Evolutionary conservation across 306 rosid species (phyloP).

Genomic region (Crataegus laevigata): DNA sequence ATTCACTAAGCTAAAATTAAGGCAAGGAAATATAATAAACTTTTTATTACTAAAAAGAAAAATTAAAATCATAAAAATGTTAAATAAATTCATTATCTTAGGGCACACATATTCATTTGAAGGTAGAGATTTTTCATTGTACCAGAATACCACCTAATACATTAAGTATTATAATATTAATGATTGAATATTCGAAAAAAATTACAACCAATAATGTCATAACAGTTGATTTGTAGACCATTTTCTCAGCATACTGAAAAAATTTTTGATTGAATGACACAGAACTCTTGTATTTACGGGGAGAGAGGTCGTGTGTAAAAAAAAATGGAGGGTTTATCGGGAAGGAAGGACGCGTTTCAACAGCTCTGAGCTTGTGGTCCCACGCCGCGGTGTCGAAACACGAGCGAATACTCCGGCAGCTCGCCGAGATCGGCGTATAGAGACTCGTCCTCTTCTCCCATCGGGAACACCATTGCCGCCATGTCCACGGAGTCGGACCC

Average conservation of each 20-base stretch:
- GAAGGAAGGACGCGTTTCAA: slow-evolving; percentile 29
- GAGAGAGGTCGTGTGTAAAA: background rate
- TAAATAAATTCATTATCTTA: slow-evolving; percentile 14
- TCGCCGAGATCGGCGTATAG: slow-evolving; percentile 88
- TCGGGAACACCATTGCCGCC: slow-evolving; percentile 50
- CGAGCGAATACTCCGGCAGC: slow-evolving; percentile 75
- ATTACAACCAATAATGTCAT: too few relatives aligned
- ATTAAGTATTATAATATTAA: too few relatives aligned
- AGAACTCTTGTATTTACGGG: slow-evolving; percentile 10
- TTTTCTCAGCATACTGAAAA: too few relatives aligned
- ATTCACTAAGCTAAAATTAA: slow-evolving; percentile 10
- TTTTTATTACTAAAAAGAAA: slow-evolving; percentile 1
- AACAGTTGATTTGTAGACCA: too few relatives aligned
- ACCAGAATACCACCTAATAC: too few relatives aligned
- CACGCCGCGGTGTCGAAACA: slow-evolving; percentile 53
- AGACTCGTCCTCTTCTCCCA: slow-evolving; percentile 83
- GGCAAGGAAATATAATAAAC: background rate
- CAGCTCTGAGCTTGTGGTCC: slow-evolving; percentile 45
- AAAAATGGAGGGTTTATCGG: background rate
- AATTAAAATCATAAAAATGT: background rate
- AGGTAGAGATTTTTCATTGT: too few relatives aligned
- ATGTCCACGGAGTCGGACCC: slow-evolving; percentile 19
- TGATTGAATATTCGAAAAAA: too few relatives aligned
- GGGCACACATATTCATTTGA: slow-evolving; percentile 12
- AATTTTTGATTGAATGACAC: background rate